A percentile compares a stretch with the other conserved stretches of the same genome.
Evolutionary conservation across 2,329 filamentous ascomycete species (phyloP).

Genomic region (Phoma sp.): DNA sequence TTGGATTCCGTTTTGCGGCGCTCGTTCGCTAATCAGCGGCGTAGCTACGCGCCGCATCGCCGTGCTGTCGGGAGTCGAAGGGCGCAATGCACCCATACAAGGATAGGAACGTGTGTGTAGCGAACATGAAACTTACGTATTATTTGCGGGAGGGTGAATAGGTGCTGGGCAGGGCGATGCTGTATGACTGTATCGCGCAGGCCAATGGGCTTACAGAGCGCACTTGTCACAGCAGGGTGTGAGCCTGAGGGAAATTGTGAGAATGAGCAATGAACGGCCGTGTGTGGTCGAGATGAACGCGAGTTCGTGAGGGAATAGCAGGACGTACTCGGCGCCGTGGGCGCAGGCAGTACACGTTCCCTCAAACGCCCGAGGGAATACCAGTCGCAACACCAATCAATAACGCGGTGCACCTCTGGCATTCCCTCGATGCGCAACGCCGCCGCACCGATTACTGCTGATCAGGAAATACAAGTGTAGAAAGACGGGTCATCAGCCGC

Average conservation of each 20-base stretch:
- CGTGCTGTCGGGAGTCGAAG: slow-evolving; percentile 14
- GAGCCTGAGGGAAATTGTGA: slow-evolving; percentile 13
- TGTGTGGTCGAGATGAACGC: too few species aligned
- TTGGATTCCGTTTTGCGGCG: slow-evolving; percentile 1
- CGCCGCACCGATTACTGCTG: not conserved
- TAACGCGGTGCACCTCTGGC: too few species aligned
- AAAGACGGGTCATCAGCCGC: slow-evolving; percentile 12
- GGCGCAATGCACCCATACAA: slow-evolving; percentile 19
- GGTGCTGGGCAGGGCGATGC: slow-evolving; percentile 23
- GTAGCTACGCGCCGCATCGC: slow-evolving; percentile 25
- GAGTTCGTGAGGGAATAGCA: too few species aligned
- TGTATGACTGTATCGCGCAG: slow-evolving; percentile 41
- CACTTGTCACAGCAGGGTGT: slow-evolving; percentile 16
- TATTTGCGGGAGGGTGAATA: slow-evolving; percentile 27
- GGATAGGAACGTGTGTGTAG: slow-evolving; percentile 22
- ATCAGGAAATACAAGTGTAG: slow-evolving; percentile 2
- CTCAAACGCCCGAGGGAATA: too few species aligned
- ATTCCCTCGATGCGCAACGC: not conserved
- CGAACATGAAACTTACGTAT: slow-evolving; percentile 25
- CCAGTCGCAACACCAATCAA: too few species aligned
- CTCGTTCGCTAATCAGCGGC: slow-evolving; percentile 32
- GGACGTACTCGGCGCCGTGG: too few species aligned
- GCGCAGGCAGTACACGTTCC: too few species aligned
- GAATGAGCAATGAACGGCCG: slow-evolving; percentile 1
- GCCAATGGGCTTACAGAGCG: slow-evolving; percentile 26